Base-by-base conservation (phyloP, 805 yeast genomes). In the Tetrapisispora pingtungensis region DNA sequence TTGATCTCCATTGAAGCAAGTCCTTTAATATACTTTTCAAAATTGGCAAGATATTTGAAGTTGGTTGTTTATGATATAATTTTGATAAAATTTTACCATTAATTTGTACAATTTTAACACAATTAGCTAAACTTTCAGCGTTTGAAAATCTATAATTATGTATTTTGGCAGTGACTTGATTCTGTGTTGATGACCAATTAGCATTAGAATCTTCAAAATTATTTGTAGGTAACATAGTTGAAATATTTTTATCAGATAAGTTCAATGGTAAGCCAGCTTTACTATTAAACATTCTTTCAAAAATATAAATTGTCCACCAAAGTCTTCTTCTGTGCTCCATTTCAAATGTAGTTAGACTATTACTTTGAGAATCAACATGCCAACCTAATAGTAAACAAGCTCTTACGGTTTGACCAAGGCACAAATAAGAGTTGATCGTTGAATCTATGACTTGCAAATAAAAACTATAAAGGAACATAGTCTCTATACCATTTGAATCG, bases 271-370 rank as follows among this genome's bases (percentile, higher is more conserved):
- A 64, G 1, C 94, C 94, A 0, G 89, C 89, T 55, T 84, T 84
- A 12, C 89, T 81, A 7, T 87, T 81, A 34, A 84, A 63, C 90
- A 84, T 83, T 61, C 90, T 66, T 64, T 88, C 97, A 53, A 85
- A 75, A 62, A 81, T 77, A 63, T 85, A 87, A 28, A 82, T 78
- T 35, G 88, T 81, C 96, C 96, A 88, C 69, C 90, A 88, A 31
- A 86, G 64, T 46, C 89, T 74, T 57, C 95, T 74, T 42, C 95
- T 72, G 61, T 84, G 88, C 51, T 89, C 95, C 51, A 83, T 79
- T 68, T 82, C 90, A 52, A 75, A 74, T 49, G 78, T 71, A 30
- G 79, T 70, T 17, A 84, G 68, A 31, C 71, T 77, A 49, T 79
- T 86, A 52, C 78, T 77, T 47, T 82, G 89, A 7, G 86, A 80